Base-by-base conservation (phyloP, 2,329 filamentous ascomycete genomes). In the Hypoxylon sp. region DNA sequence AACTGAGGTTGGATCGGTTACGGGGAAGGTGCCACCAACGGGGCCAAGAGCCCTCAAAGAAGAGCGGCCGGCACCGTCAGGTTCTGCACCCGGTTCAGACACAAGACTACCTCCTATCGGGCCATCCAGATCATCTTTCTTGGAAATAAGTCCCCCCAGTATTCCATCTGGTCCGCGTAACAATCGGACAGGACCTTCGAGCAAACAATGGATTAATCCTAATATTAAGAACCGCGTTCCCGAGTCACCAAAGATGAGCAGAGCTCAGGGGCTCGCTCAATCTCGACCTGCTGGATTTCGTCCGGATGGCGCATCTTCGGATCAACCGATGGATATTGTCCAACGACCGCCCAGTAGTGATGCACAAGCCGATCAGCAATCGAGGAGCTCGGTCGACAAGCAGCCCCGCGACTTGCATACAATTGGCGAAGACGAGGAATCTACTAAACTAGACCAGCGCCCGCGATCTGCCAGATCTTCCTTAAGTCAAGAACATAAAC, bases 131-230 rank as follows among this genome's bases (percentile, higher is more conserved):
- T 72, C 80, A n/a, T 69, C 73, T n/a, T 74, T 80, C 17, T 66
- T 76, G 9, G 81, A 85, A 45, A 82, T 83, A 21, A 82, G 81
- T 61, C 81, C 82, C 7, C 76, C 82, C 3, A 85, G 82, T 5
- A 86, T 88, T 51, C 86, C 86, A 2, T 80, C 85, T 2, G 86
- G 86, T 9, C 86, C 86, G 34, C 83, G 86, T 36, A 61, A 64
- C 48, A 85, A 87, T 64, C 84, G 81, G 71, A 65, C 77, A 19
- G 82, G 85, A 5, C 82, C 84, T 14, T 86, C 85, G 0, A 88
- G 86, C 74, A 88, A 87, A 71, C 86, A 88, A 75, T 89, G 87
- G 87, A 85, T 87, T 63, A 87, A 87, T 55, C 84, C 86, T 2
- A 83, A 82, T 28, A 72, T 85, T 3, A 87, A 84, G 75, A 85